phyloP scores from a whole-genome alignment of 2,329 filamentous ascomycete genomes.

The Nakataea oryzae region DNA sequence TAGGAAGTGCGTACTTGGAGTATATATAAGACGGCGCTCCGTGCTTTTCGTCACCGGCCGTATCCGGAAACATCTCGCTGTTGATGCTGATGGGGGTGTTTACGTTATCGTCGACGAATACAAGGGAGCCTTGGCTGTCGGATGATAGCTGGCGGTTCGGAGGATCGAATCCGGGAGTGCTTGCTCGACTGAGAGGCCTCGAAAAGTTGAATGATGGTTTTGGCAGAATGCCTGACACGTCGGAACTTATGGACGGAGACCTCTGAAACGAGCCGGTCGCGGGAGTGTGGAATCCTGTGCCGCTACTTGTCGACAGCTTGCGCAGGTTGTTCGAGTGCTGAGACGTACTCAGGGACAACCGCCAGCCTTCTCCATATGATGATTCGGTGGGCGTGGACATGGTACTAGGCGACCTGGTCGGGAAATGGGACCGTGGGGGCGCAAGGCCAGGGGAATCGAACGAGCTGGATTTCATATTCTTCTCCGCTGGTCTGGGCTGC shows the following conservation, averaged over 20 bases:
- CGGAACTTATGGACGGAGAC: slow-evolving; percentile 78
- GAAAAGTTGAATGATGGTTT: slow-evolving; percentile 89
- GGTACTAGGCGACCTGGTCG: slow-evolving; percentile 47
- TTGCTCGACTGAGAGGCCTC: slow-evolving; percentile 69
- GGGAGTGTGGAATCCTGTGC: slow-evolving; percentile 37
- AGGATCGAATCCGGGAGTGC: slow-evolving; percentile 46
- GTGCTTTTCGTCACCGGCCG: slow-evolving; percentile 32
- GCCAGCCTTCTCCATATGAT: slow-evolving; percentile 56
- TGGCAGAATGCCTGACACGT: slow-evolving; percentile 58
- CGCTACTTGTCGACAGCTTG: slow-evolving; percentile 66
- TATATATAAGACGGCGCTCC: slow-evolving; percentile 72
- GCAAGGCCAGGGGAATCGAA: slow-evolving; percentile 39
- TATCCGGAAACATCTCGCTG: slow-evolving; percentile 55
- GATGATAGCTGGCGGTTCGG: slow-evolving; percentile 53
- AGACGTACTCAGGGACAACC: slow-evolving; percentile 39
- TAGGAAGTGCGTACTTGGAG: slow-evolving; percentile 72
- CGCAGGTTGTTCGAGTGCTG: slow-evolving; percentile 57
- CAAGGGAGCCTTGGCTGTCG: slow-evolving; percentile 56
- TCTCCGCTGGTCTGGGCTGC: slow-evolving; percentile 30
- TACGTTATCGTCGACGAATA: slow-evolving; percentile 52
- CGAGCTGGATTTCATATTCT: slow-evolving; percentile 27
- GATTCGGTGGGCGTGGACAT: slow-evolving; percentile 54
- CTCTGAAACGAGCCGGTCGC: slow-evolving; percentile 52
- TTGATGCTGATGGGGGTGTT: slow-evolving; percentile 65
- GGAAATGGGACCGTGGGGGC: slow-evolving; percentile 38